Evolutionary conservation across 2,329 filamentous ascomycete genomes (phyloP), one percentile per base, ranked within the genome.

Genomic region (Colletotrichum chrysophilum): DNA sequence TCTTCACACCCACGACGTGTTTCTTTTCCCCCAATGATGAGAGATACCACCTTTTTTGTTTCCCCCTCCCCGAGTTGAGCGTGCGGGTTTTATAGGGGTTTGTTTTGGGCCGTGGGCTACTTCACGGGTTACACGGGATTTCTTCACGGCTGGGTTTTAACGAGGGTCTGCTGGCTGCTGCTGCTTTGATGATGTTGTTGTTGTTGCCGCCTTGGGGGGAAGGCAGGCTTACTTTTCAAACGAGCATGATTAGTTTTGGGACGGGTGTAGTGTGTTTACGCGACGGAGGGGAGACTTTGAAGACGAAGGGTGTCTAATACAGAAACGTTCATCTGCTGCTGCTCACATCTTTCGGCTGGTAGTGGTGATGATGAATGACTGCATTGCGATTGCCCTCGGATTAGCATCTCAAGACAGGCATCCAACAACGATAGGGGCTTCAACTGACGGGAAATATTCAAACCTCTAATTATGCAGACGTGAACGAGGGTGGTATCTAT

Each of bases 401-500:
- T 52, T 0, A 24, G n/a, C 43, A 52, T 52, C n/a, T 13, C 43
- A 21, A 21, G 10, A 21, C 12, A 52, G 10, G 43, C n/a, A 21
- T 3, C 0, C 43, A 52, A 13, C 12, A 3, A 21, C 16, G 43
- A 18, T 4, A 24, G 43, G 8, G 12, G n/a, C n/a, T 21, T 52
- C n/a, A 52, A 13, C 38, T 21, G 43, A 52, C 43, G 6, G 43
- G 43, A 52, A 21, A 5, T 52, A 13, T 21, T 21, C 43, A 52
- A 52, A 52, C 12, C 12, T 52, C 43, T 21, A 52, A 52, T 52
- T 52, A 21, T 43, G 61, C 30, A 13, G 32, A 30, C 24, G 28
- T 66, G 62, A 74, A 62, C 24, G 72, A 71, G 66, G 56, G 72
- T 75, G 72, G 72, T 71, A 75, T 75, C 71, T 38, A 58, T 21